These are phyloP conservation scores for Lentinus tigrinus DNA, from an alignment of 768 basidiomycete genomes.

Conservation along the genomic window DNA sequence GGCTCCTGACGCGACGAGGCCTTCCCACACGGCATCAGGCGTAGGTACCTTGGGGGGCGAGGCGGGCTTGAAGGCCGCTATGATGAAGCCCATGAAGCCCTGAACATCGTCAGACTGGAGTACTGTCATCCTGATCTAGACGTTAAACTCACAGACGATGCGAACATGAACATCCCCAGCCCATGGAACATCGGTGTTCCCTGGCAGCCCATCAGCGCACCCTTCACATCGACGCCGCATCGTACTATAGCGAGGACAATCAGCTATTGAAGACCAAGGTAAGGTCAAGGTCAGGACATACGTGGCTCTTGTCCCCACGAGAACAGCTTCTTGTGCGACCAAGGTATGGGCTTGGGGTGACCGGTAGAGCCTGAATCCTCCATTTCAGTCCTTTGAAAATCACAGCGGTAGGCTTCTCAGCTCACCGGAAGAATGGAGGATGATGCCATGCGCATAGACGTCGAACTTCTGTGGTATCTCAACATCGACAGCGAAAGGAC, in stretches of 20 bases:
- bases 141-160: background rate
- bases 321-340: conserved; percentile 4
- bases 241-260: background rate
- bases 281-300: background rate
- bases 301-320: background rate
- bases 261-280: no score
- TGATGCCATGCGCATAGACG: background rate
- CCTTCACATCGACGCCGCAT: conserved; percentile 1
- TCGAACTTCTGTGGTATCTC: background rate
- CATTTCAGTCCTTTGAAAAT: background rate
- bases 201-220: conserved; percentile 11
- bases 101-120: background rate
- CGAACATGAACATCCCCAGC: conserved; percentile 9
- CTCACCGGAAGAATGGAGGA: conserved; percentile 16
- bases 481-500: background rate
- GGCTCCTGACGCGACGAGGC: background rate
- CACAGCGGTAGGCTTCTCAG: background rate
- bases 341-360: conserved; percentile 15
- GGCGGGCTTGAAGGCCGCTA: conserved; percentile 25
- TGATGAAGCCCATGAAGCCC: conserved; percentile 14
- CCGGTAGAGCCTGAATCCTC: conserved; percentile 17
- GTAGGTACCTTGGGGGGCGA: conserved; percentile 25
- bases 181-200: conserved; percentile 18
- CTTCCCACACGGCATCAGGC: conserved; percentile 13
- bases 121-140: background rate